Evolutionary conservation across 441 rosid species (phyloP).

Genomic region (Gossypium aridum): DNA sequence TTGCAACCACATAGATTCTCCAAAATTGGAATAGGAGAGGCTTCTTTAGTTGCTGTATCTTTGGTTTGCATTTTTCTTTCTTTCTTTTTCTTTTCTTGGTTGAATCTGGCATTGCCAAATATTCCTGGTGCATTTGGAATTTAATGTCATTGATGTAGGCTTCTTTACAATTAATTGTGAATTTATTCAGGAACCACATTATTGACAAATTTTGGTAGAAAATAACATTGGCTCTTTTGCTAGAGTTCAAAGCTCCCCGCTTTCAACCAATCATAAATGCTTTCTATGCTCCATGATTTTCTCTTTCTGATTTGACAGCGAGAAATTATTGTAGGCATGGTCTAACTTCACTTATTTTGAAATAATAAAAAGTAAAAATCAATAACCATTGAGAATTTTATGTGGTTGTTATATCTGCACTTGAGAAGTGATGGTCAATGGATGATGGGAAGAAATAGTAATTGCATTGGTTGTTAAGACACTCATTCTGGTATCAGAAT

Average conservation of each 20-base stretch:
- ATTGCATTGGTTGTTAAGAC: not conserved
- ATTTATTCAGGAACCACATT: not conserved
- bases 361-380: not conserved
- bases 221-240: not conserved
- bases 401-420: not conserved
- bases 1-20: not conserved
- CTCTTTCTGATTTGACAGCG: not conserved
- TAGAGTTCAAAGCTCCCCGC: not conserved
- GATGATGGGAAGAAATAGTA: not conserved
- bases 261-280: not conserved
- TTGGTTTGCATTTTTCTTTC: not conserved
- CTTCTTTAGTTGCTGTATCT: not conserved
- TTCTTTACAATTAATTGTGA: not conserved
- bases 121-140: not conserved
- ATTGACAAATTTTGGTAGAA: not conserved
- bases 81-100: not conserved
- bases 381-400: not conserved
- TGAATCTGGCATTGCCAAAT: not conserved
- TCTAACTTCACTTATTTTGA: not conserved
- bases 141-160: not conserved
- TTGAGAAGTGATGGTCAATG: not conserved
- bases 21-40: not conserved
- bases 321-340: not conserved
- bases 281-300: not conserved
- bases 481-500: not conserved